A percentile compares a stretch with the other conserved stretches of the same genome.
Conservation (phyloP, 139 green algal genomes). For the Nannochloris sp. region DNA sequence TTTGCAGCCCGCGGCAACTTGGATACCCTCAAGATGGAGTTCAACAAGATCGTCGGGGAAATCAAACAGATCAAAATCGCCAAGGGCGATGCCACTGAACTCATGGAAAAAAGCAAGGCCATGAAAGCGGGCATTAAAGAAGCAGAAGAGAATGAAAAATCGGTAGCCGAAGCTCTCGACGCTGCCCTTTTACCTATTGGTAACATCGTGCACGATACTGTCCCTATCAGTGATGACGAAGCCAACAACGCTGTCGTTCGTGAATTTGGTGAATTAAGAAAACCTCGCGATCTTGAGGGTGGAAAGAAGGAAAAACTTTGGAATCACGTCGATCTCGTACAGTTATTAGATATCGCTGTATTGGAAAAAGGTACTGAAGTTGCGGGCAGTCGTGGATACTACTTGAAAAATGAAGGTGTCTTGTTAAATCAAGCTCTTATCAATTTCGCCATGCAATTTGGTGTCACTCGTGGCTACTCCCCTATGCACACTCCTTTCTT, state of each 20-base stretch:
- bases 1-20: slow-evolving; percentile 64
- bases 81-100: slow-evolving; percentile 73
- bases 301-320: slow-evolving; percentile 60
- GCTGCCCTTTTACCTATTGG: slow-evolving; percentile 74
- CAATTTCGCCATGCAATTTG: slow-evolving; percentile 69
- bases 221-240: slow-evolving; percentile 90
- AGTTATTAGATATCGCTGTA: slow-evolving; percentile 87
- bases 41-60: slow-evolving; percentile 90
- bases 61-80: slow-evolving; percentile 67
- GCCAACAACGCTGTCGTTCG: slow-evolving; percentile 86
- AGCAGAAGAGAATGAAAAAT: slow-evolving; percentile 61
- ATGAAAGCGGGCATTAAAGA: slow-evolving; percentile 69
- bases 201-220: slow-evolving; percentile 95
- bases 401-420: slow-evolving; percentile 83
- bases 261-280: slow-evolving; percentile 45
- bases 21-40: slow-evolving; percentile 82
- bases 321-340: slow-evolving; percentile 95
- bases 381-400: slow-evolving; percentile 83
- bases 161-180: slow-evolving; percentile 57
- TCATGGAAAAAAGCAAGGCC: slow-evolving; percentile 77
- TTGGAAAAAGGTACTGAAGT: slow-evolving; percentile 73
- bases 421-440: slow-evolving; percentile 97
- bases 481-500: slow-evolving; percentile 94
- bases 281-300: background rate
- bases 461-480: slow-evolving; percentile 53